Base-by-base conservation (phyloP, 2,329 filamentous ascomycete species). In the Fusarium sp. region DNA sequence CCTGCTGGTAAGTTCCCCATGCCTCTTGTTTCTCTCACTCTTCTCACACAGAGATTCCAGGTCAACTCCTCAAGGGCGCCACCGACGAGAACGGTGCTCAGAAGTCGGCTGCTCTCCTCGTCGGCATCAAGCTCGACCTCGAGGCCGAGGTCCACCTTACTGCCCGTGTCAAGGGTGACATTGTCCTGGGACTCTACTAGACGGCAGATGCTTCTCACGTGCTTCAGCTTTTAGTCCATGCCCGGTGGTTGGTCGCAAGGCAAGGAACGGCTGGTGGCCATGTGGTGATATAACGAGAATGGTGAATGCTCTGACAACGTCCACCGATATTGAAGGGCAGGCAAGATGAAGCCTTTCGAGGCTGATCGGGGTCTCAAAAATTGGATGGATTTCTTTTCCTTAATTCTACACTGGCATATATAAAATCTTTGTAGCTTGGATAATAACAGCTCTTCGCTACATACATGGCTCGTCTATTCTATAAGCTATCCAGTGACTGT, bases 111-210 rank as follows among this genome's bases (percentile, higher is more conserved):
- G 84, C 83, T 2, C 77, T 88, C 39, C 78, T 87, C 67, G 78
- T 88, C 34, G 85, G 85, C 53, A 87, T 88, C 77, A 87, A 88
- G 78, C 78, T 88, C 32, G 85, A 88, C 70, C 75, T 88, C 19
- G 85, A 88, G 72, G 85, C 85, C 12, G 85, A 88, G 71, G 83
- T 88, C 39, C 84, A 88, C 71, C 74, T 88, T 62, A 88, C 85
- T 15, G 85, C 85, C 44, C 75, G 85, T 47, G 79, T 88, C 58
- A 79, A 84, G 42, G 85, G 85, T 79, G 85, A 88, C 71, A 86
- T 88, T 68, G 80, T 82, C 19, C 80, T 88, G 41, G 69, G 69
- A 43, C 69, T 72, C 26, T 72, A 72, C 68, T 72, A 70, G 54
- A 38, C 39, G 36, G 6, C 22, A 15, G 25, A 50, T 46, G n/a